Evolutionary conservation across 371 early-diverging fungal species (phyloP), one percentile per base, ranked within the genome.

Genomic region (Actinomucor elegans): DNA sequence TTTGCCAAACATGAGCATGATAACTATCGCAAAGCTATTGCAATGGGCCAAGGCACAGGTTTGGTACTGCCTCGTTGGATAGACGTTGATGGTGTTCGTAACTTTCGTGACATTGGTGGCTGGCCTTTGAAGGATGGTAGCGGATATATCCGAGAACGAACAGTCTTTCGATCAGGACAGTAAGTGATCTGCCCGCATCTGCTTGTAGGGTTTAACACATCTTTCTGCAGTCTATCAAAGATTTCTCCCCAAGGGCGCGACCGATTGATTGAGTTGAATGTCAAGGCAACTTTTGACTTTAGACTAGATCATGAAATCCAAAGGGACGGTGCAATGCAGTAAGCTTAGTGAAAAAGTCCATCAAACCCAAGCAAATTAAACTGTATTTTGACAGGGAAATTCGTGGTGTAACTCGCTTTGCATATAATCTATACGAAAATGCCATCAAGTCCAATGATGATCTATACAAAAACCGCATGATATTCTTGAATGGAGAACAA

Each of bases 81-180:
- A 17, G 66, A 79, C 52, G 71, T 85, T 3, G 79, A 82, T 33
- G 86, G 86, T n/a, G 84, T 83, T 2, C 67, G 61, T 24, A 85
- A 85, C 54, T 83, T 85, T 56, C 73, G 86, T 35, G 84, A 82
- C 54, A 67, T 82, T 18, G 86, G 86, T 45, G 84, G 80, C 1
- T 80, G 72, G 69, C 60, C 68, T 4, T n/a, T 70, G 15, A 62
- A 66, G 12, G 64, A 69, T 45, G 72, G 74, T n/a, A 57, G 36
- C 20, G 76, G 70, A n/a, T 75, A 77, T 63, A 65, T 80, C 35
- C 68, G 77, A 6, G 70, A 73, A 45, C 34, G 80, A 26, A 57
- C 44, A 10, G 61, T 77, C 4, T 80, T 75, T 48, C 62, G 64
- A 27, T 64, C 59, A 20, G 64, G 59, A 42, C 38, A 64, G 56